Evolutionary conservation across 1,139 yeast species (phyloP).

Genomic region (Cylindricascospora bacillispora): DNA sequence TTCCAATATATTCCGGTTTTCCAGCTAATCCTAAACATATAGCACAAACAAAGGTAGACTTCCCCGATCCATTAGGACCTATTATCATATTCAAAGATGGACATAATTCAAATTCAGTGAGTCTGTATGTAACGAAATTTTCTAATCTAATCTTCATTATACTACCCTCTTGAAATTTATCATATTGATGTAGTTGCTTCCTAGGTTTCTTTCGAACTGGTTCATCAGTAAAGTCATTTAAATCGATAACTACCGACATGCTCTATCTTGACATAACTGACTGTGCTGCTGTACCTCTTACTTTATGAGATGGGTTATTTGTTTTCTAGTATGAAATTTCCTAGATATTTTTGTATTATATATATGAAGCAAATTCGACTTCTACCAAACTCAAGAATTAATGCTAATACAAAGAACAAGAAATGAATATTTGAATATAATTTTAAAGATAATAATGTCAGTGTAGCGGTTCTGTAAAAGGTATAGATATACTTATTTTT

Average conservation of each 20-base stretch:
- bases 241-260: not conserved
- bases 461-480: slow-evolving; percentile 25
- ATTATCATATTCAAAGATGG: slow-evolving; percentile 86
- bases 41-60: slow-evolving; percentile 88
- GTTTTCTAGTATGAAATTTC: no score
- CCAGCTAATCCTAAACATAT: slow-evolving; percentile 87
- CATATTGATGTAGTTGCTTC: slow-evolving; percentile 7
- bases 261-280: not conserved
- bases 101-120: slow-evolving; percentile 66
- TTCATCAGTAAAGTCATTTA: no score
- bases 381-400: no score
- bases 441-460: slow-evolving; percentile 10
- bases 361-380: no score
- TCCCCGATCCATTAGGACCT: slow-evolving; percentile 97
- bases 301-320: no score
- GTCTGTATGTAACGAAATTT: slow-evolving; percentile 74
- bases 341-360: no score
- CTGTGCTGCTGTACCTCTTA: no score
- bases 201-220: slow-evolving; percentile 10
- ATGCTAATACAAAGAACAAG: no score
- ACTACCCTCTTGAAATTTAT: slow-evolving; percentile 40
- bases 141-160: slow-evolving; percentile 51
- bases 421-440: no score
- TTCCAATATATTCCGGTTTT: slow-evolving; percentile 62
- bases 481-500: no score